Evolutionary conservation across 768 basidiomycete species (phyloP).

Genomic region (Termitomyces sp.): DNA sequence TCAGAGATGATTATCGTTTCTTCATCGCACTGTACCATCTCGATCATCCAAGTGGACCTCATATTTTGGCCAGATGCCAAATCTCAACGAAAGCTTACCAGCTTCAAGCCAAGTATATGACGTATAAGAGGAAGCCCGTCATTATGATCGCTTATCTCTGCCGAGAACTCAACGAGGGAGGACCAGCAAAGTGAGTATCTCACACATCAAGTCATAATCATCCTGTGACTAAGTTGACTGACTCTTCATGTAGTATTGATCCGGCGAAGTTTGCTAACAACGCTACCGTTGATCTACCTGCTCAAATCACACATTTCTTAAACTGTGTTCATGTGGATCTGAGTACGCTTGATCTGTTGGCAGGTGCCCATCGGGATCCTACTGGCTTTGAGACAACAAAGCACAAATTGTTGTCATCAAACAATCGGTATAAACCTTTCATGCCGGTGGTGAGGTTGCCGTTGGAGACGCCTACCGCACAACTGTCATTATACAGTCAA

Average conservation of each 20-base stretch:
- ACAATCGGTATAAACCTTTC: background rate
- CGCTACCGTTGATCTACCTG: conserved; percentile 37
- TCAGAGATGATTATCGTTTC: conserved; percentile 45
- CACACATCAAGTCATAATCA: background rate
- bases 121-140: conserved; percentile 37
- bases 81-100: conserved; percentile 51
- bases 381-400: background rate
- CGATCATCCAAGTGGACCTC: conserved; percentile 47
- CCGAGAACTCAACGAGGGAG: conserved; percentile 5
- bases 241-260: conserved; percentile 22
- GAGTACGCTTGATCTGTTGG: conserved; percentile 37
- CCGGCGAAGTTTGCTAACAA: conserved; percentile 32
- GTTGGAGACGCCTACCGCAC: background rate
- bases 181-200: conserved; percentile 12
- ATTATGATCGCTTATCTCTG: conserved; percentile 50
- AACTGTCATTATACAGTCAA: background rate
- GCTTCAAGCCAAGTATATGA: conserved; percentile 60
- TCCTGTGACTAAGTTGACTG: conserved; percentile 3
- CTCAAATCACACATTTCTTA: conserved; percentile 43
- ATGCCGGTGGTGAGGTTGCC: background rate
- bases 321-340: conserved; percentile 37
- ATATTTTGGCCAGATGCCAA: conserved; percentile 43
- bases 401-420: background rate
- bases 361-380: conserved; percentile 7
- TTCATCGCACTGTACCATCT: conserved; percentile 51